Evolutionary conservation across 2,329 filamentous ascomycete genomes (phyloP).

Genomic region (Didymella keratinophila): DNA sequence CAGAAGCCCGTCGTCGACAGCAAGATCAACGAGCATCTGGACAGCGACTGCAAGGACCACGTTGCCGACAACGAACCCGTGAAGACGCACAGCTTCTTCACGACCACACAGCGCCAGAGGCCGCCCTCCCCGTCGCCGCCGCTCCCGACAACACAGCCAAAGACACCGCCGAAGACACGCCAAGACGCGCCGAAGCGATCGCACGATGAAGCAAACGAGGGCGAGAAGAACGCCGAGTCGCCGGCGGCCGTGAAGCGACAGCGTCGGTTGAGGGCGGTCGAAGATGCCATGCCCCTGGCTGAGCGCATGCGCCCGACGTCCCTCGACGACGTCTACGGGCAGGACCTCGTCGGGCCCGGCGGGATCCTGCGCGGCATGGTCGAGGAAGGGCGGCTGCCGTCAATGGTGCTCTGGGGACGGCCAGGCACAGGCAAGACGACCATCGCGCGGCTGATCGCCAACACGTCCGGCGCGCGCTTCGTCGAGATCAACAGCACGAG

Average conservation of each 20-base stretch:
- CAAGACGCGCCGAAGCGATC: conserved; percentile 43
- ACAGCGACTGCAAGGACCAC: conserved; percentile 77
- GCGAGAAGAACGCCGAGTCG: conserved; percentile 30
- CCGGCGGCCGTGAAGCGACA: conserved; percentile 58
- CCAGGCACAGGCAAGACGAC: conserved; percentile 88
- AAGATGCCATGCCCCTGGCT: conserved; percentile 81
- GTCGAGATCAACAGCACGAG: conserved; percentile 91
- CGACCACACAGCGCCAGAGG: conserved; percentile 55
- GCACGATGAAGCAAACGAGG: conserved; percentile 31
- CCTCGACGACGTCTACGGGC: conserved; percentile 87
- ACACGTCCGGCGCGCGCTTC: conserved; percentile 82
- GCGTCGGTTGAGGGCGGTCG: conserved; percentile 63
- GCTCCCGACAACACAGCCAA: conserved; percentile 22
- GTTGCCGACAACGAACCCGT: conserved; percentile 61
- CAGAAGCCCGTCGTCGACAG: conserved; percentile 72
- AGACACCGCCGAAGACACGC: conserved; percentile 23
- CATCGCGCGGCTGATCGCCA: conserved; percentile 89
- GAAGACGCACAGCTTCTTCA: conserved; percentile 62
- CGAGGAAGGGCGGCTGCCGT: conserved; percentile 83
- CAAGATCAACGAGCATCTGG: conserved; percentile 90
- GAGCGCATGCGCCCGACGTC: conserved; percentile 90
- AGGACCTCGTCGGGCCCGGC: conserved; percentile 84
- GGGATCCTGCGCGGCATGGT: conserved; percentile 90
- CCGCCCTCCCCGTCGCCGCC: conserved; percentile 30
- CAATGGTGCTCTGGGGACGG: conserved; percentile 92